Conservation (phyloP, 1,284 basidiomycete genomes). For the Puccinia polysora region DNA sequence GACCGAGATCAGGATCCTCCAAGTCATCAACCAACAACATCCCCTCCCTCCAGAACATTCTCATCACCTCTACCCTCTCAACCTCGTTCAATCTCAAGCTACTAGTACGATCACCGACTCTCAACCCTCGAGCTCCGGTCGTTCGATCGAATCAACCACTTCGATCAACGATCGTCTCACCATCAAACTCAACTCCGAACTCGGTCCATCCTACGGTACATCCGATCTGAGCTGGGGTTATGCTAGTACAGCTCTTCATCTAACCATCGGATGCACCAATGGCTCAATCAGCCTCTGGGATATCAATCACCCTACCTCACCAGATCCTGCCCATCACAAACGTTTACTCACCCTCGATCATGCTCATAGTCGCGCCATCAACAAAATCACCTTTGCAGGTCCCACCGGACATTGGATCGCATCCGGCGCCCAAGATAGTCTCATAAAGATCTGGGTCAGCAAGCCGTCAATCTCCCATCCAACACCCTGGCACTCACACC, state of each 20-base stretch:
- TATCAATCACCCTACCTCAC: constrained; percentile 19
- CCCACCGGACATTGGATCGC: constrained; percentile 37
- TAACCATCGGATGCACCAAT: constrained; percentile 27
- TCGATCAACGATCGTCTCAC: constrained; percentile 16
- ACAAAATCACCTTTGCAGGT: constrained; percentile 39
- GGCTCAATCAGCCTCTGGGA: constrained; percentile 29
- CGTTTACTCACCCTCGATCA: constrained; percentile 34
- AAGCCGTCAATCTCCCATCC: not conserved
- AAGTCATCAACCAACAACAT: constrained; percentile 25
- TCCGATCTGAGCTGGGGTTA: constrained; percentile 27
- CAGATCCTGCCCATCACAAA: not conserved
- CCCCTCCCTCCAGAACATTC: not conserved
- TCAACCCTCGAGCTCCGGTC: not conserved
- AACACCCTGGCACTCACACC: not conserved
- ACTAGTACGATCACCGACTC: not conserved
- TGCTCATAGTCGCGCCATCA: constrained; percentile 32
- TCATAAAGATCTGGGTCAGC: constrained; percentile 32
- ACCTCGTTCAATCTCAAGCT: constrained; percentile 5
- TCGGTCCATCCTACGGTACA: constrained; percentile 31
- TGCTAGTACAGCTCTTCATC: constrained; percentile 12
- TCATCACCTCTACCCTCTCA: not conserved
- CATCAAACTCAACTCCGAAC: constrained; percentile 30
- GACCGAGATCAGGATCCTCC: constrained; percentile 23
- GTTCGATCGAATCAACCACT: constrained; percentile 13
- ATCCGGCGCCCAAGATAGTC: constrained; percentile 37